A percentile compares a stretch with the other conserved stretches of the same genome.
phyloP scores from a whole-genome alignment of 1,139 yeast genomes.

The Saccharomyces hybrid region DNA sequence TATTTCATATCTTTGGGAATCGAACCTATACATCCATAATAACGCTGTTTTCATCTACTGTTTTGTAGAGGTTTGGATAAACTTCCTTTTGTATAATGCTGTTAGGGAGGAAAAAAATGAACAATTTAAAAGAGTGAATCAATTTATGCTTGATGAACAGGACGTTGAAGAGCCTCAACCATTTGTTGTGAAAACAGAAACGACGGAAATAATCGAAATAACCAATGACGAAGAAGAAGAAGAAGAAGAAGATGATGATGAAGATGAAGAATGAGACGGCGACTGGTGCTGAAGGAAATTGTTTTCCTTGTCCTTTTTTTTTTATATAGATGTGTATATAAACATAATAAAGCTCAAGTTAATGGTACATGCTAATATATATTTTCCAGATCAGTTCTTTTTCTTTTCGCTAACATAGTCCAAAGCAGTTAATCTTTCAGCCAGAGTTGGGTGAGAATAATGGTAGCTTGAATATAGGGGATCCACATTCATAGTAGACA shows the following conservation, averaged over 20 bases:
- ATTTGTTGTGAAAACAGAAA: slow-evolving; percentile 1
- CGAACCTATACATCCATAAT: slow-evolving; percentile 45
- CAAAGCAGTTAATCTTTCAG: slow-evolving; percentile 78
- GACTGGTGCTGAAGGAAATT: too few species aligned
- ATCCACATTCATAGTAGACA: slow-evolving; percentile 80
- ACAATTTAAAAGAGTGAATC: slow-evolving; percentile 21
- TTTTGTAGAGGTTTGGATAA: slow-evolving; percentile 67
- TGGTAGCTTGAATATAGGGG: slow-evolving; percentile 84
- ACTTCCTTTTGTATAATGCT: slow-evolving; percentile 54
- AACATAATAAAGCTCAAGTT: neutral
- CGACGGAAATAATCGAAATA: neutral
- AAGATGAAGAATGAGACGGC: neutral
- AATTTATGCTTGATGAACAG: slow-evolving; percentile 11
- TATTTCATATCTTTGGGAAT: slow-evolving; percentile 31
- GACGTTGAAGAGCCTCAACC: slow-evolving; percentile 8
- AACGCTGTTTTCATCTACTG: slow-evolving; percentile 54
- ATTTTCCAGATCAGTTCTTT: slow-evolving; percentile 16
- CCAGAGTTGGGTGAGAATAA: slow-evolving; percentile 82
- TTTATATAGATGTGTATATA: neutral
- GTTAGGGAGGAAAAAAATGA: slow-evolving; percentile 51
- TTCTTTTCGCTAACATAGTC: slow-evolving; percentile 44
- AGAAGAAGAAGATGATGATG: neutral
- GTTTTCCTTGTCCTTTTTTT: neutral
- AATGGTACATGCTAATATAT: neutral
- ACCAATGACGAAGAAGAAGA: slow-evolving; percentile 7